A percentile compares a stretch with the other conserved stretches of the same genome.
Conservation (phyloP, 768 basidiomycete genomes). For the Pluteus cervinus region DNA sequence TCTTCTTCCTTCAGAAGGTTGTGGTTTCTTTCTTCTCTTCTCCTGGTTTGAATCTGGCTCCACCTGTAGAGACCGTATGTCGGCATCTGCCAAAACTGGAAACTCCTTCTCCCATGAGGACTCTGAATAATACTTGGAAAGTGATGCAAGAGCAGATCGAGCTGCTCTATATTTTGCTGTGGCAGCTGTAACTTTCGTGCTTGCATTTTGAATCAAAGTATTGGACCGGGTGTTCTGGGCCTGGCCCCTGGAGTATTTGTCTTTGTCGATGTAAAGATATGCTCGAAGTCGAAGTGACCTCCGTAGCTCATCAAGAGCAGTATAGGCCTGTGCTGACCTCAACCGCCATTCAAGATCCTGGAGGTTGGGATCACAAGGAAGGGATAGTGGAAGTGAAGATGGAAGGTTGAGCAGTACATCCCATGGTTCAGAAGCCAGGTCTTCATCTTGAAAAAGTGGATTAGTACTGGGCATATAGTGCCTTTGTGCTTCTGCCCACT, state of each 20-base stretch:
- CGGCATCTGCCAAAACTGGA: not conserved
- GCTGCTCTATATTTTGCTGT: not conserved
- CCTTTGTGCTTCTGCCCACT: constrained; percentile 3
- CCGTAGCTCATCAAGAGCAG: constrained; percentile 1
- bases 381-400: not conserved
- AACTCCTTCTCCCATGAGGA: not conserved
- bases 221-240: not conserved
- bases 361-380: not conserved
- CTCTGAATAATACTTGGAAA: too few species aligned
- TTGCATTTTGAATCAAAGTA: not conserved
- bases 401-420: constrained; percentile 5
- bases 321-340: constrained; percentile 1
- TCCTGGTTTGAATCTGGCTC: too few species aligned
- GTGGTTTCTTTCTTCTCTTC: too few species aligned
- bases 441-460: too few species aligned
- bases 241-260: not conserved
- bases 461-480: constrained; percentile 3
- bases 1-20: not conserved
- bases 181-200: not conserved
- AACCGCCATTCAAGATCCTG: constrained; percentile 3
- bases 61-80: not conserved
- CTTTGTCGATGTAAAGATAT: not conserved
- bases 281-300: constrained; percentile 1
- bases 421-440: not conserved
- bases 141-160: not conserved